Percentiles rank a stretch among this genome's conserved stretches.
These are phyloP conservation scores for Gymnopilus junonius DNA, from an alignment of 768 basidiomycete species.

Conservation along the genomic window DNA sequence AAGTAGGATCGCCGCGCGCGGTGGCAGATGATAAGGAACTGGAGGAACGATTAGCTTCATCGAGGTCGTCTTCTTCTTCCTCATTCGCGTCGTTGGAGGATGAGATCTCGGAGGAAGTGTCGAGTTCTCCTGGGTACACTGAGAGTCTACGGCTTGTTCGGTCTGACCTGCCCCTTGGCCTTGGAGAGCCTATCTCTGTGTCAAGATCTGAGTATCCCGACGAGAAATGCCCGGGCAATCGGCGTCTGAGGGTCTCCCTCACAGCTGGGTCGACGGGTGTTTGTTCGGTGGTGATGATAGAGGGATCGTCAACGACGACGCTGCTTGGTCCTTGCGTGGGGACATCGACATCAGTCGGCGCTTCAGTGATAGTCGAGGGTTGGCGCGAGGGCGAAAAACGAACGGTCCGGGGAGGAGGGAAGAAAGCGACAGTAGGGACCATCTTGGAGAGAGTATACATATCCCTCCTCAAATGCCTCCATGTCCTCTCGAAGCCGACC, in stretches of 20 bases:
- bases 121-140: constrained; percentile 20
- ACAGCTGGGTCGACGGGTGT: constrained; percentile 17
- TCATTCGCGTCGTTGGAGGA: constrained; percentile 18
- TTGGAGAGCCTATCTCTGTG: constrained; percentile 34
- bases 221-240: constrained; percentile 67
- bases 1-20: constrained; percentile 14
- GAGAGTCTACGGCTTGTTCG: constrained; percentile 28
- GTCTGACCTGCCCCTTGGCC: constrained; percentile 11
- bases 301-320: constrained; percentile 25
- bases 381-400: constrained; percentile 38
- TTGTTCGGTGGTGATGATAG: constrained; percentile 28
- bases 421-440: constrained; percentile 40
- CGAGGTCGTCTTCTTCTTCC: constrained; percentile 25
- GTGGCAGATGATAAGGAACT: constrained; percentile 22
- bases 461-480: constrained; percentile 46
- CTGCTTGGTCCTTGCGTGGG: not conserved
- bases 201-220: constrained; percentile 43
- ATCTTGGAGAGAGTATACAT: constrained; percentile 40
- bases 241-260: constrained; percentile 27
- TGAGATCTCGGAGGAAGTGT: constrained; percentile 19
- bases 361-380: constrained; percentile 28
- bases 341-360: constrained; percentile 7
- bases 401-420: constrained; percentile 43
- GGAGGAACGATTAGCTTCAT: constrained; percentile 29
- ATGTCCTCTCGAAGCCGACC: constrained; percentile 39